Evolutionary conservation across 352 stramenopile species (phyloP).

Genomic region (Plasmopara muralis): DNA sequence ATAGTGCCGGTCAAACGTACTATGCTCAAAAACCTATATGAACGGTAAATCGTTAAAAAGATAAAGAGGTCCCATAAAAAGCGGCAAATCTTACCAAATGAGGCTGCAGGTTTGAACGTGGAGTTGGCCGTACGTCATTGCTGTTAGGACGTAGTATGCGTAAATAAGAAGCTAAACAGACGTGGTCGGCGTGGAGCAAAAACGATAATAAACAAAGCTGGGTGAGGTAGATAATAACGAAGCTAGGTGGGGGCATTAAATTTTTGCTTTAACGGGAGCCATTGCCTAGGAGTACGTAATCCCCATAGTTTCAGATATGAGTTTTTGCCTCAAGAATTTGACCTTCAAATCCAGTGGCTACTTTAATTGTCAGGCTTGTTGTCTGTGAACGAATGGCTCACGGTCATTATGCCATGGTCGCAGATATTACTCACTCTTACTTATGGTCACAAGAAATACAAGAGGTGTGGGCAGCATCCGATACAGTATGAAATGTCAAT

Average conservation of each 20-base stretch:
- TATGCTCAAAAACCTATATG: constrained; percentile 16
- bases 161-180: not conserved
- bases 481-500: not conserved
- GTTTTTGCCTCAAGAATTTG: not conserved
- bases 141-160: not conserved
- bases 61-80: not conserved
- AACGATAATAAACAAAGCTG: no score
- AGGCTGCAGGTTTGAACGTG: constrained; percentile 15
- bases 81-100: constrained; percentile 12
- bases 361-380: not conserved
- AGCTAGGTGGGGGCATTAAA: not conserved
- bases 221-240: not conserved
- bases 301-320: not conserved
- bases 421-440: not conserved
- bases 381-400: not conserved
- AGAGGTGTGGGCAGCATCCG: not conserved
- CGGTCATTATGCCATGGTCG: not conserved
- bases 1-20: constrained; percentile 11
- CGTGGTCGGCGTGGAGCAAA: not conserved
- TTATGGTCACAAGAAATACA: not conserved
- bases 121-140: constrained; percentile 16
- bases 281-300: not conserved
- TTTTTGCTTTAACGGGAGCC: not conserved
- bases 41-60: not conserved
- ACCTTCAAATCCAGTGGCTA: not conserved